Evolutionary conservation across 2,329 filamentous ascomycete genomes (phyloP), one percentile per base, ranked within the genome.

Genomic region (Calonectria naviculata): DNA sequence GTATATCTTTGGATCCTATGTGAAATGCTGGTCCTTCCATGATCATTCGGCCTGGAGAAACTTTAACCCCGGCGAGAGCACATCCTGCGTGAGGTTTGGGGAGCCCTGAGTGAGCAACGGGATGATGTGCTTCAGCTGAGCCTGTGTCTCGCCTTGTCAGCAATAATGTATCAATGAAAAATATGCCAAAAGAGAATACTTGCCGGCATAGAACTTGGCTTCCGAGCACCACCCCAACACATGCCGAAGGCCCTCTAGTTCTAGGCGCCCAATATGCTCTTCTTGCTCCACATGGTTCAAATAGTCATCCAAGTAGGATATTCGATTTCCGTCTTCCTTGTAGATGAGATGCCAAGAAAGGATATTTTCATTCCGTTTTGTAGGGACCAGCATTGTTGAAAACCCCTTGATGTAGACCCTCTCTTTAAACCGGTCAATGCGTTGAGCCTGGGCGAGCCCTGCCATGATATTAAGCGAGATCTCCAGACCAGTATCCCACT

Each of bases 291-390:
- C 24, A 31, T n/a, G 3, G 29, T 15, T 7, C 1, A 61, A 19
- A 42, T n/a, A 2, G 24, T 63, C n/a, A 29, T 66, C 70, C 5
- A 69, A 34, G 41, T 69, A 69, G 3, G 70, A 72, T 17, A 73
- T 66, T 1, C 64, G 70, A 4, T 56, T 64, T 46, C 61, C 64
- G 10, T 72, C 42, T 12, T 61, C 13, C 2, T 67, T 65, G 21
- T 69, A 67, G 13, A 73, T 13, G 2, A 71, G 46, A 54, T 75
- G 73, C 71, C 73, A 75, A 9, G 36, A 36, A 26, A 72, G 7
- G 12, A 70, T 29, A 21, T 71, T 65, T 26, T 46, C 42, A 15
- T n/a, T 42, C 15, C 15, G n/a, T 21, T 65, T 49, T 1, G 65
- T 58, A 1, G 66, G 68, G 9, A 70, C 46, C 3, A 73, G 42